These are phyloP conservation scores for Patellaria atrata DNA, from an alignment of 495 filamentous ascomycete genomes.

Conservation along the genomic window DNA sequence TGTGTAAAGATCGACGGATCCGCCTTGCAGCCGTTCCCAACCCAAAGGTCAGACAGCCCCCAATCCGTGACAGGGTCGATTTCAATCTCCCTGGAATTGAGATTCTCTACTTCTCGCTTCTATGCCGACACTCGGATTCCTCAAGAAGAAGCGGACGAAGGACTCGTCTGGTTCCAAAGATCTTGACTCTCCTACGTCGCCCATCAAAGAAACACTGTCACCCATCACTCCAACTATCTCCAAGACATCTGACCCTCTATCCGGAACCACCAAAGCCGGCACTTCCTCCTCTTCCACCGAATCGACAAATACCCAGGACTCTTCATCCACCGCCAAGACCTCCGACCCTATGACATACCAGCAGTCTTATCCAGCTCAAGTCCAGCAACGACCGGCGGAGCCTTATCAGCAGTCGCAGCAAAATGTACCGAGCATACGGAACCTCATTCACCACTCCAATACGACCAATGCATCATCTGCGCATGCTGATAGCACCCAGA, in stretches of 20 bases:
- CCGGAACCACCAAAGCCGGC: constrained; percentile 12
- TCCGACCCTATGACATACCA: constrained; percentile 24
- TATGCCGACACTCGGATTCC: constrained; percentile 69
- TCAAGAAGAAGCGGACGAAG: constrained; percentile 98
- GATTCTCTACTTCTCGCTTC: too few species aligned
- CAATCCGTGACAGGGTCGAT: too few species aligned
- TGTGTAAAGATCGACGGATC: too few species aligned
- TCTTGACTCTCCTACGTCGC: constrained; percentile 24
- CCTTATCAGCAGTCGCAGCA: constrained; percentile 37
- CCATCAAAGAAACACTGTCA: constrained; percentile 19
- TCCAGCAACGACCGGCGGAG: constrained; percentile 25
- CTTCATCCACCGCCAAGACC: constrained; percentile 14
- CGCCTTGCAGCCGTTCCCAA: too few species aligned
- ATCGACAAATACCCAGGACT: constrained; percentile 11
- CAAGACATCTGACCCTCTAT: constrained; percentile 47
- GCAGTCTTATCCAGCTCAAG: constrained; percentile 26
- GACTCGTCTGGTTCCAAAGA: constrained; percentile 34
- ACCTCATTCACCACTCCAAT: constrained; percentile 49
- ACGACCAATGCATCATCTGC: constrained; percentile 18
- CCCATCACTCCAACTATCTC: constrained; percentile 43
- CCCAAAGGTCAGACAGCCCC: too few species aligned
- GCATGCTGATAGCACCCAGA: constrained; percentile 14
- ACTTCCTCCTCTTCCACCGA: constrained; percentile 13
- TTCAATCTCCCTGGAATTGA: too few species aligned
- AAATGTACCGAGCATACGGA: constrained; percentile 53